phyloP scores from a whole-genome alignment of 2,329 filamentous ascomycete species.

The Fusarium xylarioides region DNA sequence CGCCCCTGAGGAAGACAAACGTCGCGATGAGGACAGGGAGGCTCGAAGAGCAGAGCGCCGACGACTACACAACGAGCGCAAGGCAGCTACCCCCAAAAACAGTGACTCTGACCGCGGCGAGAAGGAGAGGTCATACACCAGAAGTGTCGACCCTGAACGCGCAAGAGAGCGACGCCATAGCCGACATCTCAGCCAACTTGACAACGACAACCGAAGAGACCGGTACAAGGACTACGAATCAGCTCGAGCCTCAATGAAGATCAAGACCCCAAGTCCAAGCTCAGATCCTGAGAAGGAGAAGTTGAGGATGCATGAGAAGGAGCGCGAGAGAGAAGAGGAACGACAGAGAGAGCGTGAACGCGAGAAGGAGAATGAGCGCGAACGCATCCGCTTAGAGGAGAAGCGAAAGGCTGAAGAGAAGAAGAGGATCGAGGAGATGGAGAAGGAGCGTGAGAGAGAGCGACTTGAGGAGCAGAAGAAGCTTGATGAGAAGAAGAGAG shows the following conservation, averaged over 20 bases:
- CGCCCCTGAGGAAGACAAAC: background rate
- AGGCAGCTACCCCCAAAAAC: background rate
- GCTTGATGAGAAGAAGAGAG: background rate
- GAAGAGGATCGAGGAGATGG: constrained; percentile 9
- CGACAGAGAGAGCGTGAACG: constrained; percentile 8
- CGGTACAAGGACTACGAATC: background rate
- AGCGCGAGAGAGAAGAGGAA: constrained; percentile 8
- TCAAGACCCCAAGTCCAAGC: background rate
- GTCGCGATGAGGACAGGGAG: constrained; percentile 1
- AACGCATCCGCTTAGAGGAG: constrained; percentile 9
- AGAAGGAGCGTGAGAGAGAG: constrained; percentile 11
- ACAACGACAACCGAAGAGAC: constrained; percentile 7
- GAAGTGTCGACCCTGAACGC: constrained; percentile 9
- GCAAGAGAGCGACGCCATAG: constrained; percentile 10
- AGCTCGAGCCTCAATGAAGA: constrained; percentile 1
- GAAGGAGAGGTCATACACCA: background rate
- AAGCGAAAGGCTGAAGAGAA: constrained; percentile 14
- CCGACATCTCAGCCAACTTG: constrained; percentile 5
- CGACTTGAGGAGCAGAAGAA: constrained; percentile 2
- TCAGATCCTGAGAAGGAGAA: constrained; percentile 17
- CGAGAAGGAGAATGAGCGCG: constrained; percentile 18
- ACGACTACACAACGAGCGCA: constrained; percentile 12
- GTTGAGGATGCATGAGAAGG: constrained; percentile 2
- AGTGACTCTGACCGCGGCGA: constrained; percentile 4
- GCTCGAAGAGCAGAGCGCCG: constrained; percentile 19